phyloP scores from a whole-genome alignment of 1,284 basidiomycete species.

The Hemileia vastatrix region DNA sequence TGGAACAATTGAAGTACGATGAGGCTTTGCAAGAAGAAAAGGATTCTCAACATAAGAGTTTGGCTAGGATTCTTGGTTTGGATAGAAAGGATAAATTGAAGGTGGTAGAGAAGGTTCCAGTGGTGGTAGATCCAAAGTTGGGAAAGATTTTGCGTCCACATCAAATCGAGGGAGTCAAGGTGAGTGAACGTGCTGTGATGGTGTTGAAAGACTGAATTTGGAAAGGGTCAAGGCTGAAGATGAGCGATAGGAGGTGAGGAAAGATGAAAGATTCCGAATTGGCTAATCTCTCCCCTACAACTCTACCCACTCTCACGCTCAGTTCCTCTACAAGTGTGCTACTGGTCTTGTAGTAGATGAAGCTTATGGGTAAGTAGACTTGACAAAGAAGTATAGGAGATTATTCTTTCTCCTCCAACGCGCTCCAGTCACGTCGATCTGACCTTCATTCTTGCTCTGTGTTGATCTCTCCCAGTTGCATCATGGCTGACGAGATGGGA shows the following conservation, averaged over 20 bases:
- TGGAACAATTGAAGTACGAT: constrained; percentile 39
- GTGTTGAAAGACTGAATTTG: neutral
- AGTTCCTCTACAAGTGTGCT: constrained; percentile 90
- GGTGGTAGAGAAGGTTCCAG: constrained; percentile 70
- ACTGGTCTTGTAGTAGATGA: constrained; percentile 84
- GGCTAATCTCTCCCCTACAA: no score
- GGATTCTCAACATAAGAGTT: constrained; percentile 66
- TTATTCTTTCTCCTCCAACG: neutral
- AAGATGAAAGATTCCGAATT: neutral
- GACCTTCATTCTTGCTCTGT: neutral
- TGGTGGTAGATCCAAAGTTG: constrained; percentile 85
- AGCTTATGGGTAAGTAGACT: constrained; percentile 64
- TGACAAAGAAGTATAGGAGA: no score
- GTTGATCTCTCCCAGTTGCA: constrained; percentile 52
- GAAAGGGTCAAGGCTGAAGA: no score
- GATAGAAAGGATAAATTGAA: constrained; percentile 52
- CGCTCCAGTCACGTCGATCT: neutral
- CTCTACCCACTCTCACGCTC: neutral
- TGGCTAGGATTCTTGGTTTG: constrained; percentile 67
- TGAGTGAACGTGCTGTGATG: constrained; percentile 44
- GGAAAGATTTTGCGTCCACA: constrained; percentile 83
- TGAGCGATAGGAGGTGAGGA: no score
- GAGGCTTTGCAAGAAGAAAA: constrained; percentile 55
- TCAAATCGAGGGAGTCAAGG: constrained; percentile 96
- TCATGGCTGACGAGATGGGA: constrained; percentile 99